Percentiles rank a stretch among this genome's conserved stretches.
phyloP scores from a whole-genome alignment of 2,329 filamentous ascomycete species.

The Fusarium austroafricanum region DNA sequence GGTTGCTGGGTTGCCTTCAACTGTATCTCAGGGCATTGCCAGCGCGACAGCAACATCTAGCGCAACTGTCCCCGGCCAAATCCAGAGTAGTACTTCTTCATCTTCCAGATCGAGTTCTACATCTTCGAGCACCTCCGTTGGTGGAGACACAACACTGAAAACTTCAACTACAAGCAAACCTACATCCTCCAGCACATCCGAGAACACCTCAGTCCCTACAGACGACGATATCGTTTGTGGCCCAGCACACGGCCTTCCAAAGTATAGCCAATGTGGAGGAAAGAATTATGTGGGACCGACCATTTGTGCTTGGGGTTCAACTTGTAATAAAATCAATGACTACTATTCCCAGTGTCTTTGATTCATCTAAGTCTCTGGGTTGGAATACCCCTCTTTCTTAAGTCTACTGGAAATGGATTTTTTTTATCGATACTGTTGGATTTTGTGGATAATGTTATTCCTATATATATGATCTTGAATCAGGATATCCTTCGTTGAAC shows the following conservation, averaged over 20 bases:
- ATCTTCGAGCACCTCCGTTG: neutral
- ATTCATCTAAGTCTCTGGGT: conserved; percentile 20
- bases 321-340: conserved; percentile 21
- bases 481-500: no score
- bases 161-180: conserved; percentile 16
- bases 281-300: conserved; percentile 12
- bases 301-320: conserved; percentile 31
- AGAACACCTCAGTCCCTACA: neutral
- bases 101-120: neutral
- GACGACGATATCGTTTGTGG: conserved; percentile 32
- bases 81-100: neutral
- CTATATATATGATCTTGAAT: no score
- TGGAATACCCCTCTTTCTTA: no score
- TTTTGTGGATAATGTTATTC: no score
- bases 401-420: no score
- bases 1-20: conserved; percentile 35
- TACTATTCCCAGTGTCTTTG: conserved; percentile 41
- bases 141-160: conserved; percentile 18
- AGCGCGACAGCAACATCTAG: conserved; percentile 35
- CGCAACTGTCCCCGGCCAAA: conserved; percentile 34
- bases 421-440: no score
- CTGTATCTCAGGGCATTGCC: conserved; percentile 17
- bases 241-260: conserved; percentile 28
- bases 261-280: conserved; percentile 41
- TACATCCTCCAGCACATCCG: conserved; percentile 4